Evolutionary conservation across 164 flowering plant species (phyloP), one percentile per base, ranked within the genome.

Genomic region (Stephania cephalantha): DNA sequence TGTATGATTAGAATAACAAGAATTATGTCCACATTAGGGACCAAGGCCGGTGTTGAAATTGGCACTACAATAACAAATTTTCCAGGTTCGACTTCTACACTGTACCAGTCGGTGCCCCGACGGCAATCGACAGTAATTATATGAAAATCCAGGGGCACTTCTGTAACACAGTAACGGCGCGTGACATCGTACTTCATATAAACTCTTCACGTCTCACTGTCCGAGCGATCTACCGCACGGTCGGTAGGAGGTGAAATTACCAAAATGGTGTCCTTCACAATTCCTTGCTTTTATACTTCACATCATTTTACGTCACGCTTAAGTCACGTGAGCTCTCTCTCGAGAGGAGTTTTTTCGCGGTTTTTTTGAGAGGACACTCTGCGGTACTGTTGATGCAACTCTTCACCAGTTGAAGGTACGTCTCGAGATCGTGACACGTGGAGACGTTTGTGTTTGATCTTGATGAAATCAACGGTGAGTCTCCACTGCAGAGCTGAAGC

Each of bases 351-450:
- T 25, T 71, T 35, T 6, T 48, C 18, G 73, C 73, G 29, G 73
- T 25, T 2, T 2, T 29, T 18, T 71, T 71, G 10, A 85, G 80
- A 0, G 91, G 89, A 75, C 91, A 88, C 55, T 75, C 78, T 35
- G 42, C 1, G 42, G 88, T 79, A 25, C 25, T 25, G 75, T 84
- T 84, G 46, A 78, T 83, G 73, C 85, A 84, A 0, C 87, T 86
- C 22, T 85, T 72, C 63, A 89, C 89, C 79, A 89, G 78, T 29
- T 87, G 84, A 1, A 89, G 85, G 68, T 89, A 89, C 9, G 92
- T 89, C 46, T 83, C 84, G 52, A 89, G 80, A 1, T 89, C 93
- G 64, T 89, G 93, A 79, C 88, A 86, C 66, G 86, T 83, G 69
- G 88, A 88, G 0, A 85, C 70, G 22, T 87, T 79, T 8, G 72